Conservation (phyloP, 495 filamentous ascomycete genomes). For the Aeminium ludgeri region DNA sequence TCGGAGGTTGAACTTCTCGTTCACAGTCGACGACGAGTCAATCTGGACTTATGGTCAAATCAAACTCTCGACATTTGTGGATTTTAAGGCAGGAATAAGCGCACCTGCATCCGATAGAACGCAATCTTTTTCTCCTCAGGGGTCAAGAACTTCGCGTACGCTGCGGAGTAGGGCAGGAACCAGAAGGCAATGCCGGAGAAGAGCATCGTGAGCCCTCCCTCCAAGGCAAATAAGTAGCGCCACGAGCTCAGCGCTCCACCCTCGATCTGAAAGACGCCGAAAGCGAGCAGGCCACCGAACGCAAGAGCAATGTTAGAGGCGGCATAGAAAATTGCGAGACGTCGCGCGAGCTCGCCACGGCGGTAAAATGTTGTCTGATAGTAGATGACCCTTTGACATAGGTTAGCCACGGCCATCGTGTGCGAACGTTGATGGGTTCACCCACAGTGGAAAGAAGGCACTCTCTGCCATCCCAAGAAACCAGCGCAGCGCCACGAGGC, state of each 20-base stretch:
- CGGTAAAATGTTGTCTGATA: slow-evolving; percentile 52
- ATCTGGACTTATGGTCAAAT: slow-evolving; percentile 48
- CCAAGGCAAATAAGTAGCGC: slow-evolving; percentile 65
- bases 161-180: slow-evolving; percentile 50
- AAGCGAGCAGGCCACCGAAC: slow-evolving; percentile 57
- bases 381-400: slow-evolving; percentile 22
- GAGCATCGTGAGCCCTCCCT: slow-evolving; percentile 31
- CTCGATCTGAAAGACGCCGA: slow-evolving; percentile 59
- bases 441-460: slow-evolving; percentile 49
- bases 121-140: slow-evolving; percentile 51
- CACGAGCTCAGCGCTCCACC: slow-evolving; percentile 37
- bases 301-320: slow-evolving; percentile 58
- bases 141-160: slow-evolving; percentile 45
- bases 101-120: slow-evolving; percentile 55
- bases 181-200: slow-evolving; percentile 49
- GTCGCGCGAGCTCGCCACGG: slow-evolving; percentile 56
- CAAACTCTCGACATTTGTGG: slow-evolving; percentile 44
- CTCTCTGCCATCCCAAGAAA: slow-evolving; percentile 56
- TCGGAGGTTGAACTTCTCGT: slow-evolving; percentile 50
- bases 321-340: slow-evolving; percentile 64
- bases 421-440: too few species aligned
- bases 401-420: too few species aligned
- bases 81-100: slow-evolving; percentile 55
- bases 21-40: slow-evolving; percentile 54
- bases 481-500: slow-evolving; percentile 35